phyloP scores from a whole-genome alignment of 139 green algal genomes.

The Pedinophyceae sp. region DNA sequence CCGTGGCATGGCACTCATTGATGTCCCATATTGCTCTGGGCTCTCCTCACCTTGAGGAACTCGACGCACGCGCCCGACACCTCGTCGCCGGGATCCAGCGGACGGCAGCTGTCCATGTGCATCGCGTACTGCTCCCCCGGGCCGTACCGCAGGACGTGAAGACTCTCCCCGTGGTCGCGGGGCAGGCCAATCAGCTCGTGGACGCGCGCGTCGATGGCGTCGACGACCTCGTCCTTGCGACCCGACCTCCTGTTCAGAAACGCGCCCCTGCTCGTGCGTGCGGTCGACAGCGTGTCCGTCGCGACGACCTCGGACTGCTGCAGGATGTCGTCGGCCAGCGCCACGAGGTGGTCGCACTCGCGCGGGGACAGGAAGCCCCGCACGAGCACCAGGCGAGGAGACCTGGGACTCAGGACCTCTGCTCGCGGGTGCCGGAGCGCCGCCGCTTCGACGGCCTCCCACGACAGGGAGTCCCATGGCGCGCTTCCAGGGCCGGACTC shows the following conservation, averaged over 20 bases:
- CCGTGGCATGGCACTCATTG: too few relatives aligned
- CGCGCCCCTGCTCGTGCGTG: slow-evolving; percentile 1
- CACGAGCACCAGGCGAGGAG: slow-evolving; percentile 15
- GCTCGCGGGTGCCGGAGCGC: slow-evolving; percentile 10
- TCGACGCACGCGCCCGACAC: slow-evolving; percentile 5
- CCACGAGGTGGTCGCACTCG: slow-evolving; percentile 18
- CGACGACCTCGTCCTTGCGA: slow-evolving; percentile 10
- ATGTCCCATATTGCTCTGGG: too few relatives aligned
- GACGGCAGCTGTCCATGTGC: not conserved
- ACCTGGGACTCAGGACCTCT: slow-evolving; percentile 8
- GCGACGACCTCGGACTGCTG: slow-evolving; percentile 16
- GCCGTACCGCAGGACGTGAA: slow-evolving; percentile 26
- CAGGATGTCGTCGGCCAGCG: slow-evolving; percentile 7
- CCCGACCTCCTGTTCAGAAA: slow-evolving; percentile 7
- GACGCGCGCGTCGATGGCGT: slow-evolving; percentile 12
- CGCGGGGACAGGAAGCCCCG: slow-evolving; percentile 17
- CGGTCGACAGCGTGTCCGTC: slow-evolving; percentile 3
- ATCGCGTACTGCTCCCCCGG: slow-evolving; percentile 18
- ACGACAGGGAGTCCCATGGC: too few relatives aligned
- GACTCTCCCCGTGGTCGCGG: slow-evolving; percentile 17
- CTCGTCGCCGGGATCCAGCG: slow-evolving; percentile 3
- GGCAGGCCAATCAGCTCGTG: slow-evolving; percentile 19
- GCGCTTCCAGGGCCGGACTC: too few relatives aligned
- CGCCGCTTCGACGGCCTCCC: slow-evolving; percentile 13
- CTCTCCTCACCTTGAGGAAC: too few relatives aligned